Evolutionary conservation across 2,329 filamentous ascomycete species (phyloP).

Genomic region (Calycina herbarum): DNA sequence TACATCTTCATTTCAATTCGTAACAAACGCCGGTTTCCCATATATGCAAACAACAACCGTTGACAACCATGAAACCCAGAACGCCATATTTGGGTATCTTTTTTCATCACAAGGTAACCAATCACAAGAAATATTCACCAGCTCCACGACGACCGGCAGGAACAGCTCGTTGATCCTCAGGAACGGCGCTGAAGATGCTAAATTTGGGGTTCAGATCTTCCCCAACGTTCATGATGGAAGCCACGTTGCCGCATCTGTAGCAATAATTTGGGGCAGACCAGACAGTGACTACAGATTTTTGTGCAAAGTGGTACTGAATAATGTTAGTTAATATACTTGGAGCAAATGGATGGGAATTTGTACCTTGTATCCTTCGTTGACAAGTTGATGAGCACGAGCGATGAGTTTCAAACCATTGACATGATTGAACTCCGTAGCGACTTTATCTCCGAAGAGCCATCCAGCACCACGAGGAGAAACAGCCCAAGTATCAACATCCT

Average conservation of each 20-base stretch:
- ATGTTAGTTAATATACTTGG: conserved; percentile 33
- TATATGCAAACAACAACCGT: conserved; percentile 3
- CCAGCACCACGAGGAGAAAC: conserved; percentile 68
- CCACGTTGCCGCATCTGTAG: conserved; percentile 54
- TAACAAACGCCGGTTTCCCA: conserved; percentile 6
- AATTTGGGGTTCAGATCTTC: conserved; percentile 87
- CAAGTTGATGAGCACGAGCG: conserved; percentile 71
- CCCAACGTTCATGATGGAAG: conserved; percentile 84
- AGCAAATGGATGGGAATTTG: conserved; percentile 12
- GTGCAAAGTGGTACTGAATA: conserved; percentile 80
- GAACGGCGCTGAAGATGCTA: conserved; percentile 88
- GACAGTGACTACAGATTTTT: conserved; percentile 87
- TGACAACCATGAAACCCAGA: conserved; percentile 4
- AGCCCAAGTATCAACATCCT: conserved; percentile 70
- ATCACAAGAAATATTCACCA: conserved; percentile 66
- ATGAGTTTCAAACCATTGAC: conserved; percentile 73
- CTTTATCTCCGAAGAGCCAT: conserved; percentile 57
- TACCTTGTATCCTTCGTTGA: conserved; percentile 75
- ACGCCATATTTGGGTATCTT: conserved; percentile 6
- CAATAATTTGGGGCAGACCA: conserved; percentile 55
- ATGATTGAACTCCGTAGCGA: conserved; percentile 75
- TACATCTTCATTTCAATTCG: conserved; percentile 8
- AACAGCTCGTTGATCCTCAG: conserved; percentile 78
- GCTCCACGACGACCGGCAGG: conserved; percentile 69
- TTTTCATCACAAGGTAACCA: conserved; percentile 3